These are phyloP conservation scores for Cladosporium cucumerinum DNA, from an alignment of 2,329 filamentous ascomycete species.

Conservation along the genomic window DNA sequence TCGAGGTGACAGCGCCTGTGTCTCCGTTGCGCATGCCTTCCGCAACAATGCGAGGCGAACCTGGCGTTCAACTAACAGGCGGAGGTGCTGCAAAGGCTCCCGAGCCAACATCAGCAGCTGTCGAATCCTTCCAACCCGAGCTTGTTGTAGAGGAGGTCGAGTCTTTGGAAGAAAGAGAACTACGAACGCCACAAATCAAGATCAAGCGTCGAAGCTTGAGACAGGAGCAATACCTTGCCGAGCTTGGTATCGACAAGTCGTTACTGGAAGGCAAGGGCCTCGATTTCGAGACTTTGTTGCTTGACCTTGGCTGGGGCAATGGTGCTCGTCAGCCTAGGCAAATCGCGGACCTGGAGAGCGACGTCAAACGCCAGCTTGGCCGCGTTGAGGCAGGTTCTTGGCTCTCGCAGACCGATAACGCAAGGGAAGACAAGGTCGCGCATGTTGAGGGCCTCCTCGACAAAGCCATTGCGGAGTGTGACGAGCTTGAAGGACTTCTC, in stretches of 20 bases:
- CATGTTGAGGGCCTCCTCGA: constrained; percentile 85
- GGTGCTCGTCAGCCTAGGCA: constrained; percentile 70
- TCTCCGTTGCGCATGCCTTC: constrained; percentile 21
- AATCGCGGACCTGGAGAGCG: constrained; percentile 75
- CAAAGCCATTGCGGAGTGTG: constrained; percentile 86
- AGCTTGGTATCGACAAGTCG: constrained; percentile 71
- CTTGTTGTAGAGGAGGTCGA: constrained; percentile 12
- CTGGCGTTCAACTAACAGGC: constrained; percentile 27
- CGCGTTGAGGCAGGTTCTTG: constrained; percentile 90
- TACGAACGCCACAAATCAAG: constrained; percentile 29
- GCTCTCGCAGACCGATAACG: constrained; percentile 73
- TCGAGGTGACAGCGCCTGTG: constrained; percentile 28
- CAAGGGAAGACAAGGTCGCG: constrained; percentile 81
- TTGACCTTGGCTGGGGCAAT: constrained; percentile 86
- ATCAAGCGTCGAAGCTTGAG: constrained; percentile 64
- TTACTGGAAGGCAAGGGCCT: constrained; percentile 73
- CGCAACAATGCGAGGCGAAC: constrained; percentile 10
- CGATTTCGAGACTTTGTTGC: constrained; percentile 78
- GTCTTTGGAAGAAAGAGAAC: constrained; percentile 27
- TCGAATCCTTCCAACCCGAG: constrained; percentile 8
- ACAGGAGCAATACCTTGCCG: constrained; percentile 72
- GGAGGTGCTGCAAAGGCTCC: constrained; percentile 16
- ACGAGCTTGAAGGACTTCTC: constrained; percentile 89
- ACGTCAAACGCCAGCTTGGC: constrained; percentile 82
- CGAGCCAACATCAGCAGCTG: constrained; percentile 24